Conservation (phyloP, 495 filamentous ascomycete genomes). For the Polyplosphaeria fusca region DNA sequence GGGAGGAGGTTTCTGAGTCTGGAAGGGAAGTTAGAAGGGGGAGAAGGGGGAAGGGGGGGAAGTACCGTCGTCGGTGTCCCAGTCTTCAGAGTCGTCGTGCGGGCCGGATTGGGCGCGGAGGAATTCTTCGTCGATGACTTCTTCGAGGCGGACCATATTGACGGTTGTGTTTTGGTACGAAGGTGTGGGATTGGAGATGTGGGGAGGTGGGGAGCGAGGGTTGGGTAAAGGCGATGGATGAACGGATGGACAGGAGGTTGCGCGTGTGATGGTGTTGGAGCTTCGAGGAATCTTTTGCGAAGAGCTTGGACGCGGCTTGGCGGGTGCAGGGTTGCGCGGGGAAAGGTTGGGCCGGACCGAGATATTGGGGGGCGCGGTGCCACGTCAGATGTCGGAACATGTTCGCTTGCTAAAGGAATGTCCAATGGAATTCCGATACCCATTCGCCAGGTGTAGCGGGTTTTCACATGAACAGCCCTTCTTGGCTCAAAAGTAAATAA, state of each 20-base stretch:
- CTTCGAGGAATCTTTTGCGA: not conserved
- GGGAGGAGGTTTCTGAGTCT: slow-evolving; percentile 49
- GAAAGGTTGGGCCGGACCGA: too few relatives aligned
- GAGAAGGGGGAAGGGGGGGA: slow-evolving; percentile 15
- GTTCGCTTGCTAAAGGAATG: too few relatives aligned
- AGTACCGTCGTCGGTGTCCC: slow-evolving; percentile 78
- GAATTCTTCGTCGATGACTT: slow-evolving; percentile 96
- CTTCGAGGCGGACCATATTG: slow-evolving; percentile 92
- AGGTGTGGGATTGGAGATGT: not conserved
- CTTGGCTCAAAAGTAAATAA: too few relatives aligned
- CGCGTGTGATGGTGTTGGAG: not conserved
- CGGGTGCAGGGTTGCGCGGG: not conserved
- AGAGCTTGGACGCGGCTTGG: too few relatives aligned
- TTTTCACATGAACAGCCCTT: too few relatives aligned
- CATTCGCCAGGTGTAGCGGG: too few relatives aligned
- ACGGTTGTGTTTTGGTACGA: not conserved
- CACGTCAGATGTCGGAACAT: too few relatives aligned
- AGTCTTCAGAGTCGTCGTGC: slow-evolving; percentile 80
- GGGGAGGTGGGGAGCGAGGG: not conserved
- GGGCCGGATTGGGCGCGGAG: slow-evolving; percentile 65
- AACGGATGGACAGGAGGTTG: not conserved
- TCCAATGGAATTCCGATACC: too few relatives aligned
- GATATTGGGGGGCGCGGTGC: too few relatives aligned
- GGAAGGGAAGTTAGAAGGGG: slow-evolving; percentile 3
- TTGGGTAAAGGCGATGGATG: not conserved